Percentiles rank a stretch among this genome's conserved stretches.
phyloP scores from a whole-genome alignment of 495 filamentous ascomycete genomes.

The Xylaria grammica region DNA sequence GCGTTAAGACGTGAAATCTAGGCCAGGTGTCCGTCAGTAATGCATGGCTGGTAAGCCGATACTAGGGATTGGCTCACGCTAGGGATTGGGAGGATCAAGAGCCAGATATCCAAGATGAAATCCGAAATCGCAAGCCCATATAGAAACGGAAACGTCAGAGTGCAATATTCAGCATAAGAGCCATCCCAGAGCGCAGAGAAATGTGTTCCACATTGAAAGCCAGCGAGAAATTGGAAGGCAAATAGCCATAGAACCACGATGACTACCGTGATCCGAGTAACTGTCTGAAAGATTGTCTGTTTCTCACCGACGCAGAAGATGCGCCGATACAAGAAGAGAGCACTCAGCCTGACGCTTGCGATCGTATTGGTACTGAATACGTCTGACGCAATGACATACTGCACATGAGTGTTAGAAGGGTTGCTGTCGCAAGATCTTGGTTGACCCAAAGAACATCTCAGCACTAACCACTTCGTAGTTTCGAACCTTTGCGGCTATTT shows the following conservation, averaged over 20 bases:
- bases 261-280: conserved; percentile 13
- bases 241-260: conserved; percentile 22
- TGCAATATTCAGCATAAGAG: conserved; percentile 20
- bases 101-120: conserved; percentile 27
- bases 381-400: no score
- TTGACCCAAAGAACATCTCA: no score
- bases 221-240: conserved; percentile 26
- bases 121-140: conserved; percentile 24
- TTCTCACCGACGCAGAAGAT: conserved; percentile 23
- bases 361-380: no score
- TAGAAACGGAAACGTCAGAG: conserved; percentile 24
- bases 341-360: conserved; percentile 25
- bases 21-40: not conserved
- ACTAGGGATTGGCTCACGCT: conserved; percentile 13
- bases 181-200: conserved; percentile 28
- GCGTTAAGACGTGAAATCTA: conserved; percentile 18
- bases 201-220: conserved; percentile 30
- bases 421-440: no score
- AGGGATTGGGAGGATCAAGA: conserved; percentile 18
- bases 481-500: no score
- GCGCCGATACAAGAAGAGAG: conserved; percentile 30
- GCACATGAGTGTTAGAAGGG: no score
- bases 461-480: no score
- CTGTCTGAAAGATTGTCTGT: not conserved
- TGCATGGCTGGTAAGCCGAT: no score